These are phyloP conservation scores for Chrysoporthe deuterocubensis DNA, from an alignment of 2,329 filamentous ascomycete genomes.

Conservation along the genomic window DNA sequence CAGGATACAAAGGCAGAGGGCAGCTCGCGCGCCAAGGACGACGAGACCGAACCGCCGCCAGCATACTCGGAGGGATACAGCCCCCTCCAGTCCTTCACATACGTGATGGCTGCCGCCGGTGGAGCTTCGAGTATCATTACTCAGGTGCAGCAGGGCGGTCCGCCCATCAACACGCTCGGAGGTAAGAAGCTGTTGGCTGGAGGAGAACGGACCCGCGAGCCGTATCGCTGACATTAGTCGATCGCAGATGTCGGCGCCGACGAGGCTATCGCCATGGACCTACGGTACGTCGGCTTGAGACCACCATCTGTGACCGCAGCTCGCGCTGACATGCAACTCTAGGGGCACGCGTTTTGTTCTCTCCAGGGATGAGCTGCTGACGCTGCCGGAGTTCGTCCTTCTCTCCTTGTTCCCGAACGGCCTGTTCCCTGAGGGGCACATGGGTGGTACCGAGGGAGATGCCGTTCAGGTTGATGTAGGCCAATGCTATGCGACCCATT, in stretches of 20 bases:
- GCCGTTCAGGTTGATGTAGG: constrained; percentile 93
- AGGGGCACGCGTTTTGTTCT: constrained; percentile 94
- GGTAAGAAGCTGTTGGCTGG: constrained; percentile 53
- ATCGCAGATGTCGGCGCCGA: constrained; percentile 76
- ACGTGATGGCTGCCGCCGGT: constrained; percentile 97
- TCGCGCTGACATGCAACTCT: constrained; percentile 23
- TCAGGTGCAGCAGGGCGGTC: constrained; percentile 93
- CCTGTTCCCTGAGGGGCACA: constrained; percentile 94
- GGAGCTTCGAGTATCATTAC: constrained; percentile 98
- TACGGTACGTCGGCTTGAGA: constrained; percentile 67
- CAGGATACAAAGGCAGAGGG: constrained; percentile 74
- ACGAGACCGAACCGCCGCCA: constrained; percentile 90
- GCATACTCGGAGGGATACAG: constrained; percentile 95
- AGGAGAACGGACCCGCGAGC: not conserved
- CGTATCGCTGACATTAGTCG: constrained; percentile 25
- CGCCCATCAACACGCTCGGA: constrained; percentile 87
- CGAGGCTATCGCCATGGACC: constrained; percentile 92
- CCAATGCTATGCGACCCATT: constrained; percentile 23
- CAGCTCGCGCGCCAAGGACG: constrained; percentile 69
- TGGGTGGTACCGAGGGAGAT: constrained; percentile 90
- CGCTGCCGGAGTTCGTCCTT: constrained; percentile 94
- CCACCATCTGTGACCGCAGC: not conserved
- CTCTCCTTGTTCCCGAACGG: constrained; percentile 98
- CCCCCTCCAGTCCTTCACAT: constrained; percentile 89
- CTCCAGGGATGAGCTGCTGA: constrained; percentile 92